phyloP scores from a whole-genome alignment of 495 filamentous ascomycete genomes.

The Staphylotrichum tortipilum region DNA sequence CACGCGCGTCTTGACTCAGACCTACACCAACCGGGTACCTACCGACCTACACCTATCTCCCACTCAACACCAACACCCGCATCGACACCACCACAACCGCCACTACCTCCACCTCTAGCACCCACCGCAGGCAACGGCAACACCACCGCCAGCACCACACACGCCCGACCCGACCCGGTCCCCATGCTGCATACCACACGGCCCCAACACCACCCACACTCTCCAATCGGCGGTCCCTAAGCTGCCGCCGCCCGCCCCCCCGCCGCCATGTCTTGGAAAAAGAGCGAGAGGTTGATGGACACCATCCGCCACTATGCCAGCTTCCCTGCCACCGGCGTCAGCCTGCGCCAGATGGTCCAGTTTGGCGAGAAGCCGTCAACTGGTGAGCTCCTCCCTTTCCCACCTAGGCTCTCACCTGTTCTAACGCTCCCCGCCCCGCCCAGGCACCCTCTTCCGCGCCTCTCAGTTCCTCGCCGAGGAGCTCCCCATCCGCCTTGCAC shows the following conservation, averaged over 20 bases:
- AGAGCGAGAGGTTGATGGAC: constrained; percentile 83
- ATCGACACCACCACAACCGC: not conserved
- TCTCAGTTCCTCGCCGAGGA: constrained; percentile 98
- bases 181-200: constrained; percentile 22
- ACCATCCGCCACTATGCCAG: constrained; percentile 97
- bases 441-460: constrained; percentile 91
- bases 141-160: too few species aligned
- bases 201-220: constrained; percentile 22
- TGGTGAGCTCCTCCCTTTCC: constrained; percentile 44
- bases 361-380: constrained; percentile 87
- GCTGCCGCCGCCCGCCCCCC: too few species aligned
- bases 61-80: constrained; percentile 7
- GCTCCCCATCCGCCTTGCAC: constrained; percentile 90
- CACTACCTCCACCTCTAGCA: too few species aligned
- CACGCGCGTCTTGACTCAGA: too few species aligned
- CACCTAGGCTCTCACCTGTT: not conserved
- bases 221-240: constrained; percentile 25
- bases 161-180: not conserved
- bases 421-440: constrained; percentile 1
- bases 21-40: too few species aligned
- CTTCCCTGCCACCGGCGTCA: constrained; percentile 96
- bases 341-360: constrained; percentile 96
- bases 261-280: constrained; percentile 76
- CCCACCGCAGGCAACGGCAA: too few species aligned
- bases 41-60: too few species aligned